These are phyloP conservation scores for Eragrostis nindensis DNA, from an alignment of 176 grass and related monocot species.

Conservation along the genomic window DNA sequence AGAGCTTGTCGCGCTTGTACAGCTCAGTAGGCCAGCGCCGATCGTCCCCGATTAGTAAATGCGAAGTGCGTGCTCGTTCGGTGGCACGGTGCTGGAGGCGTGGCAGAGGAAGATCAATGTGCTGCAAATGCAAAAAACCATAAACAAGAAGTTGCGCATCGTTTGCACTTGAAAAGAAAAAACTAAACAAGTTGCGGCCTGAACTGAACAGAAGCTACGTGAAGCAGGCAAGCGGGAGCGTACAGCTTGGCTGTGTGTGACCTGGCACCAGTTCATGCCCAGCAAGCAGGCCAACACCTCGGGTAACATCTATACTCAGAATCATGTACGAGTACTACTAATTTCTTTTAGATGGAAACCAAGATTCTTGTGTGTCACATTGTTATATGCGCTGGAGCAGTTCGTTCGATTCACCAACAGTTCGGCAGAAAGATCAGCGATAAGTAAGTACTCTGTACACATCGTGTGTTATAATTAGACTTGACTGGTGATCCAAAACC, in stretches of 20 bases:
- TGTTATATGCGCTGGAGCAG: background rate
- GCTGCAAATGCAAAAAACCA: background rate
- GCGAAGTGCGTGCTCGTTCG: no score
- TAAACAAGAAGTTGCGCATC: no score
- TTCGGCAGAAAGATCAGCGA: background rate
- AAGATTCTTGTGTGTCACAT: background rate
- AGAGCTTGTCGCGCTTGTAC: background rate
- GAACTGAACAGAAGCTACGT: background rate
- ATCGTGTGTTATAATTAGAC: background rate
- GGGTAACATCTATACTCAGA: background rate
- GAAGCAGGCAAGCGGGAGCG: background rate
- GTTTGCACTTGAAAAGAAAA: no score
- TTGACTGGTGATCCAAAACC: background rate
- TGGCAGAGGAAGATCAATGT: conserved; percentile 16
- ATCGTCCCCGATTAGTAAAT: background rate
- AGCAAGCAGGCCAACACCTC: background rate
- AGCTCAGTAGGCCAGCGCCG: conserved; percentile 26
- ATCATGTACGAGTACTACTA: no score
- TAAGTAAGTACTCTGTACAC: no score
- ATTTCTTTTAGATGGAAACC: background rate
- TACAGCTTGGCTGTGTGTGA: conserved; percentile 7
- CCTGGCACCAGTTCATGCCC: background rate
- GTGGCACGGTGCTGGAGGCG: background rate
- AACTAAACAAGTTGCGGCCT: background rate
- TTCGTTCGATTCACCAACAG: background rate